Conservation (phyloP, 2,329 filamentous ascomycete genomes). For the Trichophyton schoenleinii region DNA sequence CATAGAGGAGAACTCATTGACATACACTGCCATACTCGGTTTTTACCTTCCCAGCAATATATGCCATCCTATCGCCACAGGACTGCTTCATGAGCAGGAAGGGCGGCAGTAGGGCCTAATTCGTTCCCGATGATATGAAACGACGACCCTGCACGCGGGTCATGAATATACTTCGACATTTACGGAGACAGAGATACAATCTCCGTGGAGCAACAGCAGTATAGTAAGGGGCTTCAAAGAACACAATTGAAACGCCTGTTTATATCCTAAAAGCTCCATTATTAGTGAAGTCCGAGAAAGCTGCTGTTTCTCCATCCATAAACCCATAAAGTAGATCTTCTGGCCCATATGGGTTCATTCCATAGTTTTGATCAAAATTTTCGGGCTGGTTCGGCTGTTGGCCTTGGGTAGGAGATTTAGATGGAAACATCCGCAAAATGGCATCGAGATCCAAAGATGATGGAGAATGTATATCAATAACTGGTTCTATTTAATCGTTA, state of each 20-base stretch:
- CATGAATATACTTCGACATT: too few species aligned
- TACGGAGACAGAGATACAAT: background rate
- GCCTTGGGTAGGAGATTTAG: conserved; percentile 8
- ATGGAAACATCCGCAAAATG: conserved; percentile 14
- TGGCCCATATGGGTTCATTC: conserved; percentile 9
- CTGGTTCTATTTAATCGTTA: conserved; percentile 6
- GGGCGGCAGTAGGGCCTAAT: background rate
- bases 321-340: conserved; percentile 14
- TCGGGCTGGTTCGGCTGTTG: conserved; percentile 8
- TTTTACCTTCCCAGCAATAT: too few species aligned
- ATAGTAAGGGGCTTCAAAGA: background rate
- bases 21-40: background rate
- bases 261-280: conserved; percentile 11
- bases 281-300: conserved; percentile 12
- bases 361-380: conserved; percentile 8
- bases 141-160: too few species aligned
- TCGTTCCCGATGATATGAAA: background rate
- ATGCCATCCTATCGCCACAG: too few species aligned
- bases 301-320: conserved; percentile 12
- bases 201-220: background rate
- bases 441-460: conserved; percentile 14
- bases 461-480: conserved; percentile 11
- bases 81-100: too few species aligned
- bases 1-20: background rate
- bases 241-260: background rate